phyloP scores from a whole-genome alignment of 129 eudicot genomes.

The Lactuca sativa region DNA sequence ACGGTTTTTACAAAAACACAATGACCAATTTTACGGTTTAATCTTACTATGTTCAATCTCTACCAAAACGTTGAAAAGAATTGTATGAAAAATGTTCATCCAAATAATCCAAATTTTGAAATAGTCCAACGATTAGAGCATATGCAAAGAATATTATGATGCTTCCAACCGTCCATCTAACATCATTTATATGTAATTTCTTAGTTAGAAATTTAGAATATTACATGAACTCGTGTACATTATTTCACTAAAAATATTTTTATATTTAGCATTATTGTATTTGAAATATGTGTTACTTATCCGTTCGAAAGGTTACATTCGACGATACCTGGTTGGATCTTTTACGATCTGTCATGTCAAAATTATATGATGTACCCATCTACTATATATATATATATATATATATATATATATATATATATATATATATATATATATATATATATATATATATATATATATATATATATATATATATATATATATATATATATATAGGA shows the following conservation, averaged over 20 bases:
- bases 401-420: no score
- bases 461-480: no score
- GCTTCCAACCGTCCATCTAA: conserved; percentile 10
- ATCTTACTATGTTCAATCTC: not conserved
- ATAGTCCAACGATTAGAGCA: not conserved
- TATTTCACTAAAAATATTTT: not conserved
- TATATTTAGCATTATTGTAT: not conserved
- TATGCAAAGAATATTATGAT: conserved; percentile 20
- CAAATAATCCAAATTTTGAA: conserved; percentile 3
- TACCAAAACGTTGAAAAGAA: conserved; percentile 14
- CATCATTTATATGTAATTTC: conserved; percentile 9
- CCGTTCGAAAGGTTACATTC: not conserved
- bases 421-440: no score
- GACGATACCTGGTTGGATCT: not conserved
- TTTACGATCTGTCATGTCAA: not conserved
- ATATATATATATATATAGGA: no score
- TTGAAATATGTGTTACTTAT: not conserved
- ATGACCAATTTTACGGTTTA: not conserved
- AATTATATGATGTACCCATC: not conserved
- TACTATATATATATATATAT: no score
- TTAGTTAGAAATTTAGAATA: not conserved
- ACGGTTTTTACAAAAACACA: no score
- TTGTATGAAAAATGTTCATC: not conserved
- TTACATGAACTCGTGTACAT: not conserved
- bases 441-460: no score